These are phyloP conservation scores for Tolypocladium tundrense DNA, from an alignment of 2,329 filamentous ascomycete species.

Conservation along the genomic window DNA sequence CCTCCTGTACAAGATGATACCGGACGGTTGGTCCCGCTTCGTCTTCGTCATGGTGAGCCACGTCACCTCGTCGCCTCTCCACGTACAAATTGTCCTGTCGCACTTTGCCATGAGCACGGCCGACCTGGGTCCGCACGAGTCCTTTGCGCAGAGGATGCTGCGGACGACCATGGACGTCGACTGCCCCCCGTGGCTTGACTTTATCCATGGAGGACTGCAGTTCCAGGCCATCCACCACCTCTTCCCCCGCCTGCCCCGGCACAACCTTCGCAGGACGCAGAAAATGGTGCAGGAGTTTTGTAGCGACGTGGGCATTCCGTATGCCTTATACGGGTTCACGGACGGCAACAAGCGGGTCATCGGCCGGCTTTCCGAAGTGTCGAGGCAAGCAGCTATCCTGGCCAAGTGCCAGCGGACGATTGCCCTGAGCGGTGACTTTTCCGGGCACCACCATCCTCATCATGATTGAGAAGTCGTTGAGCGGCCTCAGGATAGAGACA, in stretches of 20 bases:
- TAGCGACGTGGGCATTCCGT: conserved; percentile 70
- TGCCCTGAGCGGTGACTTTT: conserved; percentile 1
- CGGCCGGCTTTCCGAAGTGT: conserved; percentile 64
- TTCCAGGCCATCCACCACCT: conserved; percentile 86
- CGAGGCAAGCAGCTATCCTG: conserved; percentile 67
- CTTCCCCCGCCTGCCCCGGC: conserved; percentile 72
- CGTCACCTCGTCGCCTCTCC: conserved; percentile 68
- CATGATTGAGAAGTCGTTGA: not conserved
- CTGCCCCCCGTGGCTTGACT: conserved; percentile 80
- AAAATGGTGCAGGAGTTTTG: conserved; percentile 73
- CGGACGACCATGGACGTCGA: conserved; percentile 92
- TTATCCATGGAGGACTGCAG: conserved; percentile 79
- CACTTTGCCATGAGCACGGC: conserved; percentile 92
- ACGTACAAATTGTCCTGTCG: conserved; percentile 83
- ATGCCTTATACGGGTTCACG: conserved; percentile 76
- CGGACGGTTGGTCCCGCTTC: conserved; percentile 57
- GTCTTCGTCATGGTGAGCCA: conserved; percentile 73
- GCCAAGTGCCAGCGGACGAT: conserved; percentile 52
- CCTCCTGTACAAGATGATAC: conserved; percentile 64
- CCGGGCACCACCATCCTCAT: not conserved
- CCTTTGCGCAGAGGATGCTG: conserved; percentile 83
- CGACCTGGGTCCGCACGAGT: conserved; percentile 73
- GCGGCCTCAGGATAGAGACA: not conserved
- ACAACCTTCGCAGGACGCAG: conserved; percentile 70
- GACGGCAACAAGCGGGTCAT: conserved; percentile 77